Evolutionary conservation across 2,329 filamentous ascomycete genomes (phyloP).

Genomic region (Penicillium janthinellum): DNA sequence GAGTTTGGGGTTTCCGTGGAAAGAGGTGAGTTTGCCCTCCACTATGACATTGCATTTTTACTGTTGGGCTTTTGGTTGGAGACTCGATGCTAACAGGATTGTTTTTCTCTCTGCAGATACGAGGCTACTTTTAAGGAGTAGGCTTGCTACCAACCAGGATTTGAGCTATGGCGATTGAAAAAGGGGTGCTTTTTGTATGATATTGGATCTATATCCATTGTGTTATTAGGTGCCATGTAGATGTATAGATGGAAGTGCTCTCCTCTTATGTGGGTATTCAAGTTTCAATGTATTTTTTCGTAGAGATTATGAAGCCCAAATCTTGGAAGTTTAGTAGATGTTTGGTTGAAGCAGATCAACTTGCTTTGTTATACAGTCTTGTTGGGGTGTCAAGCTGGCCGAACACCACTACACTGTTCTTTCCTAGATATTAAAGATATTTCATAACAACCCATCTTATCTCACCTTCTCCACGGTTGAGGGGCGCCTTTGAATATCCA

Average conservation of each 20-base stretch:
- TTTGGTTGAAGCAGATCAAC: too few relatives aligned
- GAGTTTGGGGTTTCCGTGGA: conserved; percentile 93
- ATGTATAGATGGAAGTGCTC: conserved; percentile 1
- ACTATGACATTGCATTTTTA: not conserved
- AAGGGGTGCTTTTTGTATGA: conserved; percentile 13
- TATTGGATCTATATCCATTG: conserved; percentile 5
- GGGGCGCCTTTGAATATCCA: too few relatives aligned
- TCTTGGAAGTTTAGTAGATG: too few relatives aligned
- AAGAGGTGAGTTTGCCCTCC: conserved; percentile 76
- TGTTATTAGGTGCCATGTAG: conserved; percentile 4
- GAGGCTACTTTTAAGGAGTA: conserved; percentile 40
- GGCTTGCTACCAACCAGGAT: not conserved
- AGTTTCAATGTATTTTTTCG: too few relatives aligned
- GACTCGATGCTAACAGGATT: not conserved
- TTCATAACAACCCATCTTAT: too few relatives aligned
- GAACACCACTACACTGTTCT: too few relatives aligned
- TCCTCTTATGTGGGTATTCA: not conserved
- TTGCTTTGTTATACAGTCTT: too few relatives aligned
- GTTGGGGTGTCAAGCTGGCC: too few relatives aligned
- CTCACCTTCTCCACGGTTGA: too few relatives aligned
- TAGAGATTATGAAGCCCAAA: too few relatives aligned
- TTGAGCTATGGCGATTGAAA: not conserved
- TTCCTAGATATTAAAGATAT: too few relatives aligned
- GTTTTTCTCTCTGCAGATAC: conserved; percentile 31
- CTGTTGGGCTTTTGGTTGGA: too few relatives aligned